A percentile compares a stretch with the other conserved stretches of the same genome.
Evolutionary conservation across 2,329 filamentous ascomycete species (phyloP).

Genomic region (Verticillium isaacii): DNA sequence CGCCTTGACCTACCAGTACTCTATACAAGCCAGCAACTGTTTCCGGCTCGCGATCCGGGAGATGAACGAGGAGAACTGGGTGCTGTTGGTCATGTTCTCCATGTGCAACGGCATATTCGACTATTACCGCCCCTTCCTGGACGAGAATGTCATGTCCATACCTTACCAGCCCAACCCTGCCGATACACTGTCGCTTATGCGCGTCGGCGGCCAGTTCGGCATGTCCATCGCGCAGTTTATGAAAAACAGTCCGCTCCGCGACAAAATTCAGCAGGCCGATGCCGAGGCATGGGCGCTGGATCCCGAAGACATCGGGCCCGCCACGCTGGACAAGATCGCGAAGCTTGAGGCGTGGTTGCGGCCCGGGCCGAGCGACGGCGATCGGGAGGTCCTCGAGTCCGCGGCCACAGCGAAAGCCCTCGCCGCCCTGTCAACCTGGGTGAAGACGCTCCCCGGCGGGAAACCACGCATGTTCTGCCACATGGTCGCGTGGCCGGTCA

Average conservation of each 20-base stretch:
- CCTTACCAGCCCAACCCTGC: conserved; percentile 6
- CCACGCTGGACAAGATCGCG: conserved; percentile 3
- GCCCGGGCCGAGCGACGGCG: not conserved
- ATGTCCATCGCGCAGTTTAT: conserved; percentile 8
- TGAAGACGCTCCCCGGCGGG: conserved; percentile 6
- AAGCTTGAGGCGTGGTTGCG: conserved; percentile 5
- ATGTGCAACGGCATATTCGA: conserved; percentile 14
- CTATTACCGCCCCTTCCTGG: conserved; percentile 11
- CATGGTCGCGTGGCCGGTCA: conserved; percentile 11
- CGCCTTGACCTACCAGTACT: conserved; percentile 11
- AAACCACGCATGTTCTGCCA: conserved; percentile 11
- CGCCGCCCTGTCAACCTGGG: conserved; percentile 7
- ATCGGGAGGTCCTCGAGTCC: not conserved
- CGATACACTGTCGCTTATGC: conserved; percentile 7
- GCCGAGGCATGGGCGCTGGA: conserved; percentile 5
- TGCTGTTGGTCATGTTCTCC: conserved; percentile 9
- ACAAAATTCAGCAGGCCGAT: conserved; percentile 9
- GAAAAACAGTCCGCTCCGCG: conserved; percentile 8
- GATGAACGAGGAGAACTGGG: conserved; percentile 12
- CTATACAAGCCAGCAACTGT: conserved; percentile 13
- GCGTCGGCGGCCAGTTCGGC: conserved; percentile 9
- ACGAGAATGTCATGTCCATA: conserved; percentile 10
- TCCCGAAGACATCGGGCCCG: conserved; percentile 2
- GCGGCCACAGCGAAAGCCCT: conserved; percentile 4
- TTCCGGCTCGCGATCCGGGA: conserved; percentile 10